phyloP scores from a whole-genome alignment of 306 rosid species.

The Medicago ruthenica region DNA sequence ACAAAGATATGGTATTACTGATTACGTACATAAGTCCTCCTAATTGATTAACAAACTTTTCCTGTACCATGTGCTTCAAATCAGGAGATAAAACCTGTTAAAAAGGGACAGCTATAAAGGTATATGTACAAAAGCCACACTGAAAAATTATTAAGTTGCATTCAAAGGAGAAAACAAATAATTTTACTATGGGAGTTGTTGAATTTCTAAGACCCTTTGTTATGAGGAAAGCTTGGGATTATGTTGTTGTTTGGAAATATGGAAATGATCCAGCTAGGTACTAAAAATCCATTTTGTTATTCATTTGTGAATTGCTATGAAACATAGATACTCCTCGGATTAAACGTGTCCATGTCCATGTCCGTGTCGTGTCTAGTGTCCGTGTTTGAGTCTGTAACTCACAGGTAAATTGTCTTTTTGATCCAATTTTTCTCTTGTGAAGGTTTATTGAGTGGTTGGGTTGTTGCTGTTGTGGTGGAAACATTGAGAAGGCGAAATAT shows the following conservation, averaged over 20 bases:
- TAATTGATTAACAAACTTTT: conserved; percentile 40
- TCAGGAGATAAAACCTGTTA: conserved; percentile 18
- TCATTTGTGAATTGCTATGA: not conserved
- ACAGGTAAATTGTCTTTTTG: not conserved
- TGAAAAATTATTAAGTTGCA: conserved; percentile 3
- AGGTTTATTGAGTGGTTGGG: conserved; percentile 80
- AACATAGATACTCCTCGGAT: too few relatives aligned
- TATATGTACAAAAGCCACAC: not conserved
- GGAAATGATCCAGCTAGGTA: conserved; percentile 71
- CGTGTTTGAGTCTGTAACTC: too few relatives aligned
- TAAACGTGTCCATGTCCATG: too few relatives aligned
- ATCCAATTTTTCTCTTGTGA: not conserved
- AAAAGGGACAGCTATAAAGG: not conserved
- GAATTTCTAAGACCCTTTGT: conserved; percentile 71
- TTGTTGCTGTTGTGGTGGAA: conserved; percentile 78
- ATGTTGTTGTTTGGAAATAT: conserved; percentile 71
- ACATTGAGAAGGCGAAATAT: conserved; percentile 11
- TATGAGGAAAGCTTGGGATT: conserved; percentile 68
- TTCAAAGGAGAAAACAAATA: conserved; percentile 42
- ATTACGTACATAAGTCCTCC: conserved; percentile 32
- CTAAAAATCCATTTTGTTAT: too few relatives aligned
- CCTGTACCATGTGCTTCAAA: conserved; percentile 55
- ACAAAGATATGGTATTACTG: conserved; percentile 52
- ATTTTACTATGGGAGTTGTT: conserved; percentile 39
- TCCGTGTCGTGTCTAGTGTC: too few relatives aligned